phyloP scores from a whole-genome alignment of 1,284 basidiomycete genomes.

The Caloboletus inedulis region DNA sequence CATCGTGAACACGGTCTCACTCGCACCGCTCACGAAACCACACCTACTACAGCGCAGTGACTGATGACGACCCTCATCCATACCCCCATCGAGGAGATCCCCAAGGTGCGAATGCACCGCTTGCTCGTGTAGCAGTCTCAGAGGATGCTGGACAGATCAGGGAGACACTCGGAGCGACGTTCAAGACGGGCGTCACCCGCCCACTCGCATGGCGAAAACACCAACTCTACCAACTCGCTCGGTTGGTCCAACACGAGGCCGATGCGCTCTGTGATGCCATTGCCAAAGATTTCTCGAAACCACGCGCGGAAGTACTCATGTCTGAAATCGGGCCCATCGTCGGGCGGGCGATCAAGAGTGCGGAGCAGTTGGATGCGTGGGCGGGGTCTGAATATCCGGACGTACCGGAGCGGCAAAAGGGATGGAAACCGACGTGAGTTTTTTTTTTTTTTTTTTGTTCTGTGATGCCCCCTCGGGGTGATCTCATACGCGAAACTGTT shows the following conservation, averaged over 20 bases:
- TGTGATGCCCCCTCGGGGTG: background rate
- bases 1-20: too few relatives aligned
- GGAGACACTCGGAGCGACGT: constrained; percentile 26
- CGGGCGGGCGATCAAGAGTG: constrained; percentile 19
- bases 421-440: constrained; percentile 33
- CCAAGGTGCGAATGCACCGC: constrained; percentile 26
- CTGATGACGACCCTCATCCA: constrained; percentile 19
- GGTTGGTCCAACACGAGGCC: constrained; percentile 28
- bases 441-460: too few relatives aligned
- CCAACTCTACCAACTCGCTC: constrained; percentile 34
- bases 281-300: constrained; percentile 30
- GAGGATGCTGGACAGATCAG: constrained; percentile 20
- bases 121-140: too few relatives aligned
- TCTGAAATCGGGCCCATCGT: constrained; percentile 24
- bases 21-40: too few relatives aligned
- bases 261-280: constrained; percentile 29
- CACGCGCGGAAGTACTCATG: constrained; percentile 25
- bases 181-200: constrained; percentile 24
- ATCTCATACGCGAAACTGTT: background rate
- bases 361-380: constrained; percentile 27
- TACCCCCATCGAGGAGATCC: constrained; percentile 24
- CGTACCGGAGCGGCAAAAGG: constrained; percentile 24
- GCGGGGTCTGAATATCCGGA: constrained; percentile 24
- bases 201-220: constrained; percentile 29
- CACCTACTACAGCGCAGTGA: background rate